Conservation (phyloP, 257 asterid genomes). For the Avicennia marina region DNA sequence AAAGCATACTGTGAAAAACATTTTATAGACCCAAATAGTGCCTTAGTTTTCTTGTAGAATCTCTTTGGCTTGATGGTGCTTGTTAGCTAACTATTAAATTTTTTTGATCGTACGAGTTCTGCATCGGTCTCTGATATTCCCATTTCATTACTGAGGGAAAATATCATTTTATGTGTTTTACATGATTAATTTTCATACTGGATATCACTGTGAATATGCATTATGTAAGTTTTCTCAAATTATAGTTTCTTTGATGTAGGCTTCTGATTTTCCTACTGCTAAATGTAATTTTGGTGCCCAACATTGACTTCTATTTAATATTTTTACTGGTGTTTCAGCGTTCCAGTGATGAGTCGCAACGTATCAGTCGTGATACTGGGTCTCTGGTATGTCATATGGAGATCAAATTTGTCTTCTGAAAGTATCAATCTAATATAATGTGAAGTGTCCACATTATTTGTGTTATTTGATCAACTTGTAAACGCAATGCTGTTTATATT, state of each 20-base stretch:
- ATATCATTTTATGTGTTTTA: no score
- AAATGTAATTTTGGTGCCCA: neutral
- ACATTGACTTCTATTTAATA: conserved; percentile 20
- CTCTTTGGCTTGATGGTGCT: no score
- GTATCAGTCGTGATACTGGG: conserved; percentile 79
- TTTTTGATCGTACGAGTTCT: no score
- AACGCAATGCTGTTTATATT: neutral
- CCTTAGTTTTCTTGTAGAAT: no score
- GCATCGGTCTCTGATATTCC: no score
- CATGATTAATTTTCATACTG: no score
- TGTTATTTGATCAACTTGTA: neutral
- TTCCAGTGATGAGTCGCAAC: conserved; percentile 55
- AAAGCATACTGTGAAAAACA: no score
- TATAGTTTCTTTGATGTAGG: conserved; percentile 8
- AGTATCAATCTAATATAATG: neutral
- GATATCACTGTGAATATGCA: no score
- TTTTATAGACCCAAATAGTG: no score
- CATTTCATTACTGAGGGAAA: no score
- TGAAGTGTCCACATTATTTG: neutral
- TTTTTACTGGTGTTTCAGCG: conserved; percentile 62
- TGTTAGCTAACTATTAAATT: no score
- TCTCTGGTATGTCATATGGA: conserved; percentile 54
- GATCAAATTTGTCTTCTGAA: neutral
- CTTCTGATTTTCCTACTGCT: conserved; percentile 15
- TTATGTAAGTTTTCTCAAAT: no score